A percentile compares a stretch with the other conserved stretches of the same genome.
Conservation (phyloP, 2,329 filamentous ascomycete genomes). For the Aspergillus novoparasiticus region DNA sequence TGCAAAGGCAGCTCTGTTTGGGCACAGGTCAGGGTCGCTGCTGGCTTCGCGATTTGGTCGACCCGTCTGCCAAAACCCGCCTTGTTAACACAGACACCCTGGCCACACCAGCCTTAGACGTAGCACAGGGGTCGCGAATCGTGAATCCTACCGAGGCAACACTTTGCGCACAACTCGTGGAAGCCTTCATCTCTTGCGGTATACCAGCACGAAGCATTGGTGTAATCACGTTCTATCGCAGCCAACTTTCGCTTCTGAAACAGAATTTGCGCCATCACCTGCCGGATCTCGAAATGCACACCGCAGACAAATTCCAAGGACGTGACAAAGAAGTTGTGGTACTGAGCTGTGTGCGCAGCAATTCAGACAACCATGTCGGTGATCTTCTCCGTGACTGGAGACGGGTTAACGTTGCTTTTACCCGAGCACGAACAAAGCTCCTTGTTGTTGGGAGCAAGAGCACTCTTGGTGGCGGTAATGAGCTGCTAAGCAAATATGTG, state of each 20-base stretch:
- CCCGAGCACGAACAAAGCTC: slow-evolving; percentile 87
- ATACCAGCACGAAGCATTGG: slow-evolving; percentile 78
- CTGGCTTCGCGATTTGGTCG: slow-evolving; percentile 75
- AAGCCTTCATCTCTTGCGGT: slow-evolving; percentile 74
- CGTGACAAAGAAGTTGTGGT: slow-evolving; percentile 93
- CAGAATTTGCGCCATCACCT: slow-evolving; percentile 65
- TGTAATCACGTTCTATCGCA: slow-evolving; percentile 95
- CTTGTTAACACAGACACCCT: slow-evolving; percentile 89
- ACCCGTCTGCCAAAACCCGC: slow-evolving; percentile 72
- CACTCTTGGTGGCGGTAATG: slow-evolving; percentile 70
- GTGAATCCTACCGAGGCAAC: slow-evolving; percentile 83
- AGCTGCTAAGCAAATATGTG: slow-evolving; percentile 77
- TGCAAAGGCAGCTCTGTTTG: slow-evolving; percentile 55
- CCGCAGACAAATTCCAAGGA: slow-evolving; percentile 94
- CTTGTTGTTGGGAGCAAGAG: slow-evolving; percentile 80
- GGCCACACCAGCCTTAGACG: slow-evolving; percentile 64
- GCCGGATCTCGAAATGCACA: slow-evolving; percentile 84
- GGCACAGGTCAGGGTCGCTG: slow-evolving; percentile 58
- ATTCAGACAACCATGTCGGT: slow-evolving; percentile 79
- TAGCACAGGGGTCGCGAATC: slow-evolving; percentile 74
- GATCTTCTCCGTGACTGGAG: slow-evolving; percentile 90
- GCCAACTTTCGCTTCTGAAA: slow-evolving; percentile 81
- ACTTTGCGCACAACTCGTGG: slow-evolving; percentile 77
- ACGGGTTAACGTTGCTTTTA: slow-evolving; percentile 93
- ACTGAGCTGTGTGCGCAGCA: slow-evolving; percentile 83